Evolutionary conservation across 139 green algal genomes (phyloP), one percentile per base, ranked within the genome.

Genomic region (Haematococcus lacustris): DNA sequence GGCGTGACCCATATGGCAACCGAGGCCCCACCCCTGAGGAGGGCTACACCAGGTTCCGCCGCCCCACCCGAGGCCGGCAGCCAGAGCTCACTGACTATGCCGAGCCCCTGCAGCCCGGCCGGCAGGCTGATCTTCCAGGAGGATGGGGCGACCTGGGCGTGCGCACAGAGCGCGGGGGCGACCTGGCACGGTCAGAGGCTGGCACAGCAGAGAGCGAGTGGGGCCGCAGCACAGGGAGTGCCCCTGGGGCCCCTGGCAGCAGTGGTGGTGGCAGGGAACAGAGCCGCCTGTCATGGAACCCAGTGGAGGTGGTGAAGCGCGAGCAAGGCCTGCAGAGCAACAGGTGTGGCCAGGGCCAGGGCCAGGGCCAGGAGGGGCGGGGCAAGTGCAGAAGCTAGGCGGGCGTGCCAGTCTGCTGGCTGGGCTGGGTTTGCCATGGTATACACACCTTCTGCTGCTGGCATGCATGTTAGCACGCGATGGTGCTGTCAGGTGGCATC

Each of bases 241-340:
- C 43, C 9, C 43, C 17, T 53, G 43, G 43, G 9, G n/a, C 82
- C 71, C n/a, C 30, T 34, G 21, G 33, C 82, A 81, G 71, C 9
- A 68, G 5, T 17, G 38, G 9, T 17, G 25, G 57, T 9, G 13
- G 13, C 9, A 34, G 25, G 37, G 3, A 34, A 5, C 23, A 70
- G 38, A 35, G 37, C 38, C 39, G 3, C n/a, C n/a, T n/a, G 3
- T 37, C 30, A 28, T 30, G 64, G 64, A 78, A 77, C 67, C 71
- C 77, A 6, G 50, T 70, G 67, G 72, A 78, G 38, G 66, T 78
- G 17, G 68, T 84, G 21, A 73, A 82, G 67, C 61, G 69, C 3
- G 82, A 87, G 76, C 61, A 76, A n/a, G 76, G 73, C 35, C 68
- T 87, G 61, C 78, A 87, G 76, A 83, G 76, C 73, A 84, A 79